These are phyloP conservation scores for Farysia itapuensis DNA, from an alignment of 1,284 basidiomycete species.

Conservation along the genomic window DNA sequence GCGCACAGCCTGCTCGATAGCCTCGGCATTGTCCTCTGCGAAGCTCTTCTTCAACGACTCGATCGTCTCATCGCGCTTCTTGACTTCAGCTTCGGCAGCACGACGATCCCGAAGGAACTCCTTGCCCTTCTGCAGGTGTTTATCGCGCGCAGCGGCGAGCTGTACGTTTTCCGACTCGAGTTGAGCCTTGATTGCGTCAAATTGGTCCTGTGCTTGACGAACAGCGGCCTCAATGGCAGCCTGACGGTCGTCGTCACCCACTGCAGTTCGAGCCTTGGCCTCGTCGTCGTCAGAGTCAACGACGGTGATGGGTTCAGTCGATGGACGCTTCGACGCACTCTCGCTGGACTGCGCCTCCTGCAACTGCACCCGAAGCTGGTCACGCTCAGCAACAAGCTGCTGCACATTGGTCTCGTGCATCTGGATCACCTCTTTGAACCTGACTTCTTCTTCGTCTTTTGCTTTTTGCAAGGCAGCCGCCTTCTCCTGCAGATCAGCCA, in stretches of 20 bases:
- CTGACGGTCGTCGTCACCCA: slow-evolving; percentile 19
- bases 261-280: slow-evolving; percentile 12
- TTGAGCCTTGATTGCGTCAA: slow-evolving; percentile 37
- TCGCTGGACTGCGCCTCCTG: slow-evolving; percentile 20
- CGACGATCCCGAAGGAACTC: slow-evolving; percentile 34
- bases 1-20: slow-evolving; percentile 41
- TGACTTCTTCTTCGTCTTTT: slow-evolving; percentile 46
- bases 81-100: slow-evolving; percentile 37
- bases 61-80: slow-evolving; percentile 36
- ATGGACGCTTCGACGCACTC: slow-evolving; percentile 23
- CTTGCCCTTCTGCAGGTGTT: slow-evolving; percentile 37
- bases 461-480: slow-evolving; percentile 59
- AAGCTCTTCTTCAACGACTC: slow-evolving; percentile 37
- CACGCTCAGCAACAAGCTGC: slow-evolving; percentile 20
- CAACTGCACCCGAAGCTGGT: slow-evolving; percentile 59
- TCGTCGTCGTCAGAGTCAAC: slow-evolving; percentile 21
- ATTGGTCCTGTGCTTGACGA: slow-evolving; percentile 40
- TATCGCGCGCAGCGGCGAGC: slow-evolving; percentile 15
- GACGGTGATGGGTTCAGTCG: slow-evolving; percentile 5
- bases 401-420: slow-evolving; percentile 21
- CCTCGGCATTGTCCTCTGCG: slow-evolving; percentile 36
- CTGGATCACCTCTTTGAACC: slow-evolving; percentile 24
- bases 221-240: slow-evolving; percentile 25
- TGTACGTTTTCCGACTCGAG: slow-evolving; percentile 31
- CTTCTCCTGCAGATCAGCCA: slow-evolving; percentile 60